phyloP scores from a whole-genome alignment of 108 stramenopile genomes.

The Nitzschia sp. region DNA sequence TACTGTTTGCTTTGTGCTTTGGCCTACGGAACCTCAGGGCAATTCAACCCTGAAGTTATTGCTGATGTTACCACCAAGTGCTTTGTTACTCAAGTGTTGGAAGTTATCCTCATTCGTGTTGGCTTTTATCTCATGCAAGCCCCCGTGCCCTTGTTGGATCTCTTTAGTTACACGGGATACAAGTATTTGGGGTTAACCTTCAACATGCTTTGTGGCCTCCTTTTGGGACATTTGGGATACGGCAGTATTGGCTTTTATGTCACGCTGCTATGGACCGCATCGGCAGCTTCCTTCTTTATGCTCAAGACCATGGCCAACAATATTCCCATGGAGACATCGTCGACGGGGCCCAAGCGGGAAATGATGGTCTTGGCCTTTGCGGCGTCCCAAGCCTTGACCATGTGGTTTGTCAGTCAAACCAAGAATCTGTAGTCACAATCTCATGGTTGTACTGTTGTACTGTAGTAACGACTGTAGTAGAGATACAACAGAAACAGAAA shows the following conservation, averaged over 20 bases:
- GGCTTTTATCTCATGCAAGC: slow-evolving; percentile 89
- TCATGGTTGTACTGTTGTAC: too few species aligned
- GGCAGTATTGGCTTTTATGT: slow-evolving; percentile 79
- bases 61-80: slow-evolving; percentile 88
- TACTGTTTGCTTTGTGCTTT: slow-evolving; percentile 92
- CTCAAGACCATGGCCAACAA: slow-evolving; percentile 88
- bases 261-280: slow-evolving; percentile 80
- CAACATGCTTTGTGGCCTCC: slow-evolving; percentile 75
- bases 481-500: too few species aligned
- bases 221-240: slow-evolving; percentile 59
- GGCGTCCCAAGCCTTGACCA: slow-evolving; percentile 76
- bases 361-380: slow-evolving; percentile 88
- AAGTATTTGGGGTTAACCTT: slow-evolving; percentile 83
- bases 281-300: slow-evolving; percentile 78
- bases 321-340: slow-evolving; percentile 60
- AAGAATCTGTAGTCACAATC: slow-evolving; percentile 55
- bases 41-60: slow-evolving; percentile 91
- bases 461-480: too few species aligned
- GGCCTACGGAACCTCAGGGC: slow-evolving; percentile 82
- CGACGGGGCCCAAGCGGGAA: slow-evolving; percentile 78
- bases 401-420: slow-evolving; percentile 90
- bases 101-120: slow-evolving; percentile 84
- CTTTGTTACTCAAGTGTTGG: slow-evolving; percentile 84
- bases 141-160: slow-evolving; percentile 65
- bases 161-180: slow-evolving; percentile 85